phyloP scores from a whole-genome alignment of 352 stramenopile species.

The Phytophthora meadii region DNA sequence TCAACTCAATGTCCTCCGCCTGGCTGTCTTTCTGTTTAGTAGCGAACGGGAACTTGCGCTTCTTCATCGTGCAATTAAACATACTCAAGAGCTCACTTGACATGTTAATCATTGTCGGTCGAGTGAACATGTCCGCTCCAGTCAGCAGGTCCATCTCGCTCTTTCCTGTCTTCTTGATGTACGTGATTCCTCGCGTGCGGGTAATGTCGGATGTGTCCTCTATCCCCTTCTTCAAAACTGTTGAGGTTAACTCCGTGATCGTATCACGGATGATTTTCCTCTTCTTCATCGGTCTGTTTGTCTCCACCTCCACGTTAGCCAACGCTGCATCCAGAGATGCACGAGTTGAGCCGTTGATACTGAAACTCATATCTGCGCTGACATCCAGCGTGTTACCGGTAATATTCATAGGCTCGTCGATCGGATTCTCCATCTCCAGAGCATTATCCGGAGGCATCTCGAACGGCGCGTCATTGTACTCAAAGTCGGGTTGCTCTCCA shows the following conservation, averaged over 20 bases:
- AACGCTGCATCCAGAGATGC: constrained; percentile 73
- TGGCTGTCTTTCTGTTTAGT: constrained; percentile 35
- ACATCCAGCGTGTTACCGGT: constrained; percentile 62
- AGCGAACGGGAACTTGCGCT: constrained; percentile 81
- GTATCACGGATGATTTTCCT: constrained; percentile 83
- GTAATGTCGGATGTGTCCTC: constrained; percentile 81
- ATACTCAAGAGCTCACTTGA: constrained; percentile 70
- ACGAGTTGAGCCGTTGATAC: constrained; percentile 67
- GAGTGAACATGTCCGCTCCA: constrained; percentile 58
- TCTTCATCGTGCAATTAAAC: constrained; percentile 89
- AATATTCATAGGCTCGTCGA: constrained; percentile 47
- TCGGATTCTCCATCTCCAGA: constrained; percentile 53
- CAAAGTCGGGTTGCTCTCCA: constrained; percentile 55
- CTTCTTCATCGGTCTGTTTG: constrained; percentile 74
- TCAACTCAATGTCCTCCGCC: constrained; percentile 67
- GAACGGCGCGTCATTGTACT: constrained; percentile 69
- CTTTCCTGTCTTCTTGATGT: constrained; percentile 30
- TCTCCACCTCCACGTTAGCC: constrained; percentile 49
- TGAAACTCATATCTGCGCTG: constrained; percentile 74
- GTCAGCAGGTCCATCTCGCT: constrained; percentile 29
- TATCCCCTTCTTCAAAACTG: constrained; percentile 81
- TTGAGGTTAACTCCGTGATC: constrained; percentile 81
- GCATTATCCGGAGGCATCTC: constrained; percentile 46
- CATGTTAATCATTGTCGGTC: constrained; percentile 66
- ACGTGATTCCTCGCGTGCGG: constrained; percentile 55